A percentile compares a stretch with the other conserved stretches of the same genome.
These are phyloP conservation scores for Myxozyma udenii DNA, from an alignment of 805 yeast genomes.

Conservation along the genomic window DNA sequence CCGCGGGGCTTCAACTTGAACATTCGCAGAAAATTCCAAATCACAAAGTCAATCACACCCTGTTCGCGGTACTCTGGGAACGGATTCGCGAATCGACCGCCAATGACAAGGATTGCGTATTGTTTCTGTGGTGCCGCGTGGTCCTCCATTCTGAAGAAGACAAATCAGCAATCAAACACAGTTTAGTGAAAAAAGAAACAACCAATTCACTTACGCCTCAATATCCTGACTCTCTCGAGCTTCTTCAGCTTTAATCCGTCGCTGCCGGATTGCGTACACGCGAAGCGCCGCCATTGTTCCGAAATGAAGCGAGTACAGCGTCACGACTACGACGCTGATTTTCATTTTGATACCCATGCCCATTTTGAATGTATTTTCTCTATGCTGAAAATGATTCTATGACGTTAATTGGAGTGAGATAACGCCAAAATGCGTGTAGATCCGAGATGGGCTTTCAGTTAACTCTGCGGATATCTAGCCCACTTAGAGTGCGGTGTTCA, in stretches of 20 bases:
- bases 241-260: slow-evolving; percentile 12
- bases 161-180: neutral
- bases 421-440: too few species aligned
- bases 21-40: slow-evolving; percentile 68
- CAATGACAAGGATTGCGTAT: slow-evolving; percentile 30
- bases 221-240: slow-evolving; percentile 14
- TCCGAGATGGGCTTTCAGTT: too few species aligned
- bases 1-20: slow-evolving; percentile 58
- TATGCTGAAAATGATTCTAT: neutral
- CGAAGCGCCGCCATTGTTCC: slow-evolving; percentile 18
- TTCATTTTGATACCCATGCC: slow-evolving; percentile 11
- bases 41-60: slow-evolving; percentile 78
- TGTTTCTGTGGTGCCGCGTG: slow-evolving; percentile 26
- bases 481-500: too few species aligned
- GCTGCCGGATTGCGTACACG: slow-evolving; percentile 9
- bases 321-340: slow-evolving; percentile 9
- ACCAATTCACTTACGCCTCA: slow-evolving; percentile 12
- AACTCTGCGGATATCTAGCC: too few species aligned
- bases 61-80: slow-evolving; percentile 87
- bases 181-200: neutral
- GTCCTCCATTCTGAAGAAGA: slow-evolving; percentile 1
- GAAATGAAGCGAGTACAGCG: slow-evolving; percentile 18
- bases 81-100: slow-evolving; percentile 86
- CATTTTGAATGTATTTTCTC: neutral
- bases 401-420: too few species aligned